A percentile compares a stretch with the other conserved stretches of the same genome.
These are phyloP conservation scores for Boletus rufocinnamomeus DNA, from an alignment of 768 basidiomycete genomes.

Conservation along the genomic window DNA sequence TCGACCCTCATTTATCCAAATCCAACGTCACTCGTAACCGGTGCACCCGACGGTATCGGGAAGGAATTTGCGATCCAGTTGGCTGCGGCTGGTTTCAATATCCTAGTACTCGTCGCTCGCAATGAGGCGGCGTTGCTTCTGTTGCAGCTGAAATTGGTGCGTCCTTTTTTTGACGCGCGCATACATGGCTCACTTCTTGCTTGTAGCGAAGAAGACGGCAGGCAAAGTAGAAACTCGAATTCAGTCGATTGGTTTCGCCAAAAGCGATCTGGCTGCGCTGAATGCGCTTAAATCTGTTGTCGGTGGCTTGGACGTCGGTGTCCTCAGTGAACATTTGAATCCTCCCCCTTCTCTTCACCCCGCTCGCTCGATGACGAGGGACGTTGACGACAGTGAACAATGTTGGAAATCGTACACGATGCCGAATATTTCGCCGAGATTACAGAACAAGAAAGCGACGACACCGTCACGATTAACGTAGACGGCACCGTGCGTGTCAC, in stretches of 20 bases:
- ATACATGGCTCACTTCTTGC: conserved; percentile 21
- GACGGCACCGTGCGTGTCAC: conserved; percentile 81
- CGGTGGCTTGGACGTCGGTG: conserved; percentile 63
- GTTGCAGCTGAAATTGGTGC: conserved; percentile 77
- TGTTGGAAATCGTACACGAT: conserved; percentile 90
- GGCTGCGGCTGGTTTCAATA: conserved; percentile 83
- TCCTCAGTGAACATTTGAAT: conserved; percentile 79
- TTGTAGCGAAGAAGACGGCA: conserved; percentile 38
- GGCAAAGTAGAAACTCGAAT: conserved; percentile 57
- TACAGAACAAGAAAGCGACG: conserved; percentile 69
- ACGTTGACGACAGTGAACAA: conserved; percentile 76
- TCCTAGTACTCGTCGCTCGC: conserved; percentile 82
- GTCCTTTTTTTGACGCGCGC: neutral
- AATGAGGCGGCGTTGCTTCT: conserved; percentile 60
- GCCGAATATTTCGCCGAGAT: conserved; percentile 84
- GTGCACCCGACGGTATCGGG: conserved; percentile 95
- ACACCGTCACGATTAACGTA: conserved; percentile 86
- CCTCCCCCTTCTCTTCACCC: neutral
- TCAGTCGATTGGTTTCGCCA: conserved; percentile 76
- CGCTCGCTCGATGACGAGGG: neutral
- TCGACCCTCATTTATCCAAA: neutral
- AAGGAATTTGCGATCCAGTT: conserved; percentile 91
- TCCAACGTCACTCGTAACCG: conserved; percentile 56
- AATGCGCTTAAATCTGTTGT: conserved; percentile 50
- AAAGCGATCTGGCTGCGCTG: conserved; percentile 53